These are phyloP conservation scores for Speleostelium caveatum DNA, from an alignment of 78 protist species.

Conservation along the genomic window DNA sequence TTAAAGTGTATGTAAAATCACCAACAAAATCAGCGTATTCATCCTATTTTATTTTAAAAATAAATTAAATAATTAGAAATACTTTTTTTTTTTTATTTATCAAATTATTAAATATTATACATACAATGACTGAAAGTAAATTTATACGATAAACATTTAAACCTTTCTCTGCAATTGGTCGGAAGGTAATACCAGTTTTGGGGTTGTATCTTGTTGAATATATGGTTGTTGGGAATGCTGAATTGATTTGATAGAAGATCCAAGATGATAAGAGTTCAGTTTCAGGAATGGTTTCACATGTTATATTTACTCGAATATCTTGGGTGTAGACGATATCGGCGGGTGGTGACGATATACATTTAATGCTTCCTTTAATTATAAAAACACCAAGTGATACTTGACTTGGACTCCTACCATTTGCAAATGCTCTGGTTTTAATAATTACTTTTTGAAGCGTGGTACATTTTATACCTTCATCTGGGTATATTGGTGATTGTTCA, in stretches of 20 bases:
- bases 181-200: constrained; percentile 9
- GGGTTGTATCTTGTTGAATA: constrained; percentile 1
- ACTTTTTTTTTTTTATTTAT: too few species aligned
- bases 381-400: not conserved
- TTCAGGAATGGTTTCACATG: not conserved
- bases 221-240: not conserved
- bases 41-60: too few species aligned
- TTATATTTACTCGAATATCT: too few species aligned
- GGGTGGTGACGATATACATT: constrained; percentile 7
- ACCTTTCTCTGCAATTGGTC: not conserved
- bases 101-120: too few species aligned
- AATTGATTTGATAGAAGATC: not conserved
- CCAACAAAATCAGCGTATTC: constrained; percentile 2
- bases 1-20: not conserved
- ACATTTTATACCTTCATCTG: not conserved
- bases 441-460: not conserved
- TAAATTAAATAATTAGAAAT: too few species aligned
- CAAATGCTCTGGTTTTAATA: constrained; percentile 6
- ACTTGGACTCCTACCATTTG: not conserved
- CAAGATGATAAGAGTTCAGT: constrained; percentile 18
- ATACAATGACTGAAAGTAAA: not conserved
- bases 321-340: not conserved
- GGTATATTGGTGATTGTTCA: not conserved
- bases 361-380: not conserved
- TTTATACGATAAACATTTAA: not conserved